Base-by-base conservation (phyloP, 495 filamentous ascomycete genomes). In the Immersiella caudata region DNA sequence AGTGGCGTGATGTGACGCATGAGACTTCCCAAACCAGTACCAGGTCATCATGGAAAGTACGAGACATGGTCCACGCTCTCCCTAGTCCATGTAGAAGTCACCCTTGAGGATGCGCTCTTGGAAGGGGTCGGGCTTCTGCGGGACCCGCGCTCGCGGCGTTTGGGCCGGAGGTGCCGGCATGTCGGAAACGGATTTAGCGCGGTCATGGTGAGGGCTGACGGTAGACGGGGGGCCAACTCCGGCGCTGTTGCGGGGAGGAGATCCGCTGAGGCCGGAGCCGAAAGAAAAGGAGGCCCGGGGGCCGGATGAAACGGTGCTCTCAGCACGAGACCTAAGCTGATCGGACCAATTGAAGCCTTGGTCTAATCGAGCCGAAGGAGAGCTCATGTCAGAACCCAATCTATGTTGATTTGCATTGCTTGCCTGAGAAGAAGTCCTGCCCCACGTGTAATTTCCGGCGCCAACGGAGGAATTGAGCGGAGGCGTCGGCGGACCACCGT, bases 81-180 rank as follows among this genome's bases (percentile, higher is more conserved):
- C 57, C 83, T 83, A 99, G 73, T 99, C 95, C 93, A 98, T 97
- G 79, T 93, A 94, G 74, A 99, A 97, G 71, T 99, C 95, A 35
- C 95, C 95, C 78, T 96, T 94, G 66, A 99, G 82, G 70, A 99
- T 97, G 68, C 96, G 87, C 84, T 99, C 95, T 79, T 96, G 92
- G 81, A 97, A 93, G 70, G 88, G 89, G 80, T 99, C 95, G 16
- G 93, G 93, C 75, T 92, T 90, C 55, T 82, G 76, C 3, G 81
- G 81, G 3, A 60, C 69, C 52, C 82, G 79, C 8, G 81, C 70
- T 62, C 77, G 75, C 20, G 83, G 79, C 21, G 81, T 75, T 72
- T 82, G 79, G 60, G 76, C 77, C 16, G 87, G 87, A 52, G 89
- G 84, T 26, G 82, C 85, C 24, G 89, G 88, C 76, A 93, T 88